Evolutionary conservation across 1,284 basidiomycete species (phyloP).

Genomic region (Ganoderma resinaceum): DNA sequence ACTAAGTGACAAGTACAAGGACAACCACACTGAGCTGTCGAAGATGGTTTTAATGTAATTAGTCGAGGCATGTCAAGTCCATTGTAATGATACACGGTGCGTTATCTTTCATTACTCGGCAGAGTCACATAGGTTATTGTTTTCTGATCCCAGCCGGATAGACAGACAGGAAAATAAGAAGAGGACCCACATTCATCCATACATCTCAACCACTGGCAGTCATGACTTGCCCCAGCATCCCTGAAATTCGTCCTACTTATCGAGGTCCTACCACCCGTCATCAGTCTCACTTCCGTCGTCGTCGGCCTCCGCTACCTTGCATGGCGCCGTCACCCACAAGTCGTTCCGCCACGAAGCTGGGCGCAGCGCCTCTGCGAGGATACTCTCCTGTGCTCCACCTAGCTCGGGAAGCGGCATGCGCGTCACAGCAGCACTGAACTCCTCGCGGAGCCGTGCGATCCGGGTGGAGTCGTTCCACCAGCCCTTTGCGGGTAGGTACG

Average conservation of each 20-base stretch:
- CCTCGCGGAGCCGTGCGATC: constrained; percentile 7
- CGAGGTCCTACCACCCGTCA: constrained; percentile 34
- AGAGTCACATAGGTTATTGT: neutral
- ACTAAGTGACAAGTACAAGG: neutral
- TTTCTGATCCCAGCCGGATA: neutral
- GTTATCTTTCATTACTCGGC: neutral
- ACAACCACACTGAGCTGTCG: neutral
- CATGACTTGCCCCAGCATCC: constrained; percentile 51
- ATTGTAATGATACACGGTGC: neutral
- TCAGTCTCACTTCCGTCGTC: neutral
- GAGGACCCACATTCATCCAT: constrained; percentile 24
- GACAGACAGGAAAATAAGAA: neutral
- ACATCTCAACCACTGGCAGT: constrained; percentile 52
- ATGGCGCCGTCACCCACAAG: constrained; percentile 5
- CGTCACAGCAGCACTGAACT: neutral
- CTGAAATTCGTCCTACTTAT: constrained; percentile 39
- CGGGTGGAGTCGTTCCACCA: constrained; percentile 9
- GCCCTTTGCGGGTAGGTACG: constrained; percentile 36
- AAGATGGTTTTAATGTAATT: too few species aligned
- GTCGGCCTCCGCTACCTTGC: neutral
- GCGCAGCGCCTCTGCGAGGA: constrained; percentile 15
- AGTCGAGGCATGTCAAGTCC: too few species aligned
- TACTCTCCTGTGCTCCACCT: neutral
- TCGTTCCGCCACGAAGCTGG: constrained; percentile 18
- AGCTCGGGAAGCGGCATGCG: neutral